phyloP scores from a whole-genome alignment of 1,284 basidiomycete species.

The Apiotrichum veenhuisii region DNA sequence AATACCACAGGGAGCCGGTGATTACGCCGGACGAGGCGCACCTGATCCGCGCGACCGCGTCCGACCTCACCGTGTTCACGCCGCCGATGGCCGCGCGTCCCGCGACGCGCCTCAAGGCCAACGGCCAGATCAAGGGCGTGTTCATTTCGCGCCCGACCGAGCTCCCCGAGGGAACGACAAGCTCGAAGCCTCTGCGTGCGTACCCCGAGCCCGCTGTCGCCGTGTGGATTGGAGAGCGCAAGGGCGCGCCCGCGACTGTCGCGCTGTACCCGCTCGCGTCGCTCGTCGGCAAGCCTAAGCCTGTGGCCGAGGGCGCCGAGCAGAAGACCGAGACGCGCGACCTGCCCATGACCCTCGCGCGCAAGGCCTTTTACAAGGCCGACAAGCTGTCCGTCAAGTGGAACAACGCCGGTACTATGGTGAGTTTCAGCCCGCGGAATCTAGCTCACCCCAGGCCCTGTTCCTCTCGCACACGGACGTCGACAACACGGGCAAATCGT shows the following conservation, averaged over 20 bases:
- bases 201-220: constrained; percentile 57
- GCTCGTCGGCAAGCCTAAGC: constrained; percentile 48
- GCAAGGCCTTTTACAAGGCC: constrained; percentile 93
- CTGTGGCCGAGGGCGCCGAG: constrained; percentile 58
- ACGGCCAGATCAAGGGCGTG: constrained; percentile 44
- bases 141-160: constrained; percentile 39
- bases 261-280: constrained; percentile 74
- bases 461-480: constrained; percentile 93
- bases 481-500: constrained; percentile 94
- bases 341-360: constrained; percentile 49
- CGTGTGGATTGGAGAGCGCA: constrained; percentile 90
- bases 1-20: constrained; percentile 63
- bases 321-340: constrained; percentile 56
- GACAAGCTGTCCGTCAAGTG: constrained; percentile 93
- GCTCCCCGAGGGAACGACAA: constrained; percentile 32
- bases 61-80: constrained; percentile 79
- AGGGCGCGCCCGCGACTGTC: constrained; percentile 89
- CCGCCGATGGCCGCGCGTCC: constrained; percentile 38
- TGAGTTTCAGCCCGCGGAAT: constrained; percentile 30
- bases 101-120: constrained; percentile 36
- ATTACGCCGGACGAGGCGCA: constrained; percentile 89
- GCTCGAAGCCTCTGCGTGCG: constrained; percentile 29
- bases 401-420: constrained; percentile 76
- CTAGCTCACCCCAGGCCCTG: constrained; percentile 58
- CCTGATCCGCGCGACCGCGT: constrained; percentile 61